Evolutionary conservation across 1,284 basidiomycete genomes (phyloP).

Genomic region (Apiotrichum gamsii): DNA sequence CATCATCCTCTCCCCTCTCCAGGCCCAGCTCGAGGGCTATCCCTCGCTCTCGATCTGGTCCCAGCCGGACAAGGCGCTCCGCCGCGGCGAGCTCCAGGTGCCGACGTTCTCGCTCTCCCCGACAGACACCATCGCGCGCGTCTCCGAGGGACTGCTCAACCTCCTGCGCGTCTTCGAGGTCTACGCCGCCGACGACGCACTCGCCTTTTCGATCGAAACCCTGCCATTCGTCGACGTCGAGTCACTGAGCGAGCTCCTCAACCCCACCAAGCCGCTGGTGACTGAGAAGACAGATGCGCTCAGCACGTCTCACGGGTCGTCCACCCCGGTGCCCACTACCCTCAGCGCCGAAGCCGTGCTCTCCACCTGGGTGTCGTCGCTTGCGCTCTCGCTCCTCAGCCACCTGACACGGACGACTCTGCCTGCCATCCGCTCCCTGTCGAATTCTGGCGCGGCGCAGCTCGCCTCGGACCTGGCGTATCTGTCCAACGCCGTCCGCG

Average conservation of each 20-base stretch:
- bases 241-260: conserved; percentile 49
- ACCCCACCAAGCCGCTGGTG: conserved; percentile 43
- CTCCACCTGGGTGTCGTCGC: conserved; percentile 79
- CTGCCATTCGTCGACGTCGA: conserved; percentile 64
- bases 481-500: conserved; percentile 80
- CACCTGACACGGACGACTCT: conserved; percentile 64
- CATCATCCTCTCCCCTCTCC: conserved; percentile 78
- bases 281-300: conserved; percentile 8
- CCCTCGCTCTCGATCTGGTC: conserved; percentile 65
- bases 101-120: conserved; percentile 90
- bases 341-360: conserved; percentile 62
- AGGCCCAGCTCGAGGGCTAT: conserved; percentile 67
- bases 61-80: conserved; percentile 40
- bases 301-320: background rate
- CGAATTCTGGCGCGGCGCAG: conserved; percentile 66
- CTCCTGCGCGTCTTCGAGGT: conserved; percentile 89
- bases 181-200: conserved; percentile 82
- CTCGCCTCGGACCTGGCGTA: conserved; percentile 83
- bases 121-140: conserved; percentile 76
- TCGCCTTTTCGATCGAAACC: conserved; percentile 80
- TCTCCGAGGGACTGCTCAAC: conserved; percentile 88
- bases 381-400: conserved; percentile 70
- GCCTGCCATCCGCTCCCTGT: conserved; percentile 56
- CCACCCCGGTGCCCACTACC: background rate
- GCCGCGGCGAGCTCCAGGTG: conserved; percentile 61